Conservation (phyloP, 768 basidiomycete species). For the Melanogaster broomeanus region DNA sequence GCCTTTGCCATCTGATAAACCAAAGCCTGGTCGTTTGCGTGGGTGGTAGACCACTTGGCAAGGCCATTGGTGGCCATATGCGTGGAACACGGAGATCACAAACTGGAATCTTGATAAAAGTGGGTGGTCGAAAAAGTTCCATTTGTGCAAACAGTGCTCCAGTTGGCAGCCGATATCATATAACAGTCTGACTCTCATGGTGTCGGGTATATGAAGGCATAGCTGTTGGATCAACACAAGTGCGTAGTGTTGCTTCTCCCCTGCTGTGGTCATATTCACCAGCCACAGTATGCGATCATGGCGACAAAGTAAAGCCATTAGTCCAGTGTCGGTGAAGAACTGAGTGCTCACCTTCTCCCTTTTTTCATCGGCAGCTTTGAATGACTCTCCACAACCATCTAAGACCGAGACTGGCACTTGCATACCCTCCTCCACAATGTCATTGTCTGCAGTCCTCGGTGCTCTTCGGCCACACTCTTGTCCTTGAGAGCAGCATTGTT, state of each 20-base stretch:
- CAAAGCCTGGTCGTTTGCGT: constrained; percentile 29
- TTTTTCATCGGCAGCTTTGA: constrained; percentile 15
- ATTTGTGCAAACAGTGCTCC: constrained; percentile 5
- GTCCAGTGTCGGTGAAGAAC: no score
- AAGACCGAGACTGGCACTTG: constrained; percentile 30
- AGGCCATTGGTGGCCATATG: constrained; percentile 34
- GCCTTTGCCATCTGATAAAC: no score
- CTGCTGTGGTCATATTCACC: no score
- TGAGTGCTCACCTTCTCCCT: no score
- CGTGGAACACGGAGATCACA: constrained; percentile 34
- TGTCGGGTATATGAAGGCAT: constrained; percentile 1
- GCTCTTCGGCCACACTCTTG: neutral
- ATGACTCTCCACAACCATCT: constrained; percentile 36
- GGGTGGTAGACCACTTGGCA: constrained; percentile 39
- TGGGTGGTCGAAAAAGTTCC: neutral
- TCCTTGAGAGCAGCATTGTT: neutral
- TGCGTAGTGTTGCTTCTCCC: no score
- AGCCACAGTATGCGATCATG: no score
- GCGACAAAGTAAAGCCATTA: no score
- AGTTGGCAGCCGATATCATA: constrained; percentile 8
- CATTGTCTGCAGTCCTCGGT: neutral
- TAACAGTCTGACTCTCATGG: constrained; percentile 2
- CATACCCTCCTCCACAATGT: constrained; percentile 22
- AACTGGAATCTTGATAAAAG: constrained; percentile 16
- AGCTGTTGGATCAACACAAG: neutral